Evolutionary conservation across 2,329 filamentous ascomycete genomes (phyloP).

Genomic region (Fusarium mangiferae): DNA sequence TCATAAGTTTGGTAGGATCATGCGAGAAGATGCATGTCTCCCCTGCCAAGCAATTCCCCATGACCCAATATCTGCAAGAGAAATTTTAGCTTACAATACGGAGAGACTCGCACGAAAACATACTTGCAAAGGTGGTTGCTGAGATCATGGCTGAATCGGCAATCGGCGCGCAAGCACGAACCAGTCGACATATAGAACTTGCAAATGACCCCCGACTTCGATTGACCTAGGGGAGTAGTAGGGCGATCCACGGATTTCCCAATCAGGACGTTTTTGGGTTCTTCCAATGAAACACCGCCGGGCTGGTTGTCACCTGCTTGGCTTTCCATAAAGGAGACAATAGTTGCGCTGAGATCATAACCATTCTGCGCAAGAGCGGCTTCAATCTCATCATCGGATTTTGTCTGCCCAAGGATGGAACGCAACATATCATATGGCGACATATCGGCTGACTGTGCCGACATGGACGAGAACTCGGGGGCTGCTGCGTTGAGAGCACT

Average conservation of each 20-base stretch:
- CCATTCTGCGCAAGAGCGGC: constrained; percentile 87
- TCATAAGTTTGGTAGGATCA: constrained; percentile 87
- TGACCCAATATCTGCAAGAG: constrained; percentile 83
- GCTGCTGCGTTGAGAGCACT: constrained; percentile 82
- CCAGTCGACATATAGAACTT: constrained; percentile 97
- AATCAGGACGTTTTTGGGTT: constrained; percentile 77
- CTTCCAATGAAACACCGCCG: constrained; percentile 55
- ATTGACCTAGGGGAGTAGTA: constrained; percentile 77
- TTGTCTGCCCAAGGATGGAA: constrained; percentile 89
- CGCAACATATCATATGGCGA: constrained; percentile 97
- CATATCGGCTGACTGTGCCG: constrained; percentile 84
- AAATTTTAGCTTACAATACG: constrained; percentile 2
- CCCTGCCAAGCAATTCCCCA: constrained; percentile 93
- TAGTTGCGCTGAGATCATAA: constrained; percentile 92
- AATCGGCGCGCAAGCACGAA: constrained; percentile 95
- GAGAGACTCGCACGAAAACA: constrained; percentile 54
- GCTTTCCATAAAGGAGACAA: constrained; percentile 84
- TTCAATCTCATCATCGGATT: constrained; percentile 94
- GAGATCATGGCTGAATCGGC: constrained; percentile 95
- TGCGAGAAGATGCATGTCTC: constrained; percentile 97
- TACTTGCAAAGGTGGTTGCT: constrained; percentile 98
- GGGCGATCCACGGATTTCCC: constrained; percentile 92
- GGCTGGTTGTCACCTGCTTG: constrained; percentile 57
- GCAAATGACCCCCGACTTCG: constrained; percentile 90
- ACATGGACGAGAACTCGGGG: constrained; percentile 75